Percentiles rank a stretch among this genome's conserved stretches.
Evolutionary conservation across 2,329 filamentous ascomycete genomes (phyloP).

Genomic region (Rhinocladiella similis): DNA sequence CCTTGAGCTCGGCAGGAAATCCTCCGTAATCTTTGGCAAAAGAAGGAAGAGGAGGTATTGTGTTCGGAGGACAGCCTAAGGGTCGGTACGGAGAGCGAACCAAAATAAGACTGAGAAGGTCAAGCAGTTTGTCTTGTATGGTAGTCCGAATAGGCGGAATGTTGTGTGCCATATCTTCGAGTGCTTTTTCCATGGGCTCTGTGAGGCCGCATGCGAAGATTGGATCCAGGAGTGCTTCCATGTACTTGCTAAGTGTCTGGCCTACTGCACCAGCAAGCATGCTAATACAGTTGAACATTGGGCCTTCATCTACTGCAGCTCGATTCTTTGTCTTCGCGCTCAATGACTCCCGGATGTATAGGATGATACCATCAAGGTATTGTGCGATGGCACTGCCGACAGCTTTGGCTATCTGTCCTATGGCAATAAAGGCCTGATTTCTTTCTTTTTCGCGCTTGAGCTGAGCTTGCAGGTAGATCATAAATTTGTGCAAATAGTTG

Average conservation of each 20-base stretch:
- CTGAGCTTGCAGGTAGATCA: slow-evolving; percentile 92
- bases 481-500: slow-evolving; percentile 89
- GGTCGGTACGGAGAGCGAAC: slow-evolving; percentile 91
- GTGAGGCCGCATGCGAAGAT: slow-evolving; percentile 97
- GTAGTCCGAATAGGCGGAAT: slow-evolving; percentile 90
- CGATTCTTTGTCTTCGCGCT: slow-evolving; percentile 49
- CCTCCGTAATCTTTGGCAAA: slow-evolving; percentile 87
- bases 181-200: slow-evolving; percentile 86
- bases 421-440: slow-evolving; percentile 91
- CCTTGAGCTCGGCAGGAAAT: slow-evolving; percentile 73
- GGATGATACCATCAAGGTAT: slow-evolving; percentile 90
- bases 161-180: slow-evolving; percentile 98
- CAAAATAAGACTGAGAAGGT: slow-evolving; percentile 91
- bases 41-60: slow-evolving; percentile 76
- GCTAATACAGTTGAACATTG: slow-evolving; percentile 97
- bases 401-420: slow-evolving; percentile 93
- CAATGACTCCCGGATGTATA: slow-evolving; percentile 81
- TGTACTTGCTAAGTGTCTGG: slow-evolving; percentile 96
- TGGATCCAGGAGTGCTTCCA: slow-evolving; percentile 90
- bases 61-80: slow-evolving; percentile 85
- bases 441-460: slow-evolving; percentile 93
- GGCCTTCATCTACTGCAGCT: slow-evolving; percentile 60
- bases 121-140: slow-evolving; percentile 89
- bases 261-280: slow-evolving; percentile 93
- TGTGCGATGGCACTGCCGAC: slow-evolving; percentile 93